Base-by-base conservation (phyloP, 2,329 filamentous ascomycete genomes). In the Pezicula rhizophila region DNA sequence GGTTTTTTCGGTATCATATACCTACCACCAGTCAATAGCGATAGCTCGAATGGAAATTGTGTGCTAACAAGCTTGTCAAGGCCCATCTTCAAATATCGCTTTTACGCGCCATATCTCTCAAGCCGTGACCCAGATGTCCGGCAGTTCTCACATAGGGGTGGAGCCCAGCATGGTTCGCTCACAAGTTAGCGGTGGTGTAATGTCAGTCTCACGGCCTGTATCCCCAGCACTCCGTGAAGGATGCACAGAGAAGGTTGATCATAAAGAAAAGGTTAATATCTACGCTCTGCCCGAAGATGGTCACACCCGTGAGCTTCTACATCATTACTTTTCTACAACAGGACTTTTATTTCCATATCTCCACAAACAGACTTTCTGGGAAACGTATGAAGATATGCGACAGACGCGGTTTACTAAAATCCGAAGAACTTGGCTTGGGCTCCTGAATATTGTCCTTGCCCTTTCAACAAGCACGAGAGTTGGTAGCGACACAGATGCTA, bases 381-480 rank as follows among this genome's bases (percentile, higher is more conserved):
- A 64, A 14, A 65, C 60, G 4, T 70, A 69, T 46, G 51, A 62
- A 12, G 58, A 65, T 41, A 57, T 68, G 34, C 56, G 58, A 20
- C 53, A 47, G 11, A 61, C 56, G 5, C 57, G 62, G 14, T 63
- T 70, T 35, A 64, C 57, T 0, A 65, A 60, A 3, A 67, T 70
- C 0, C 64, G 73, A 0, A 66, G 69, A n/a, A 71, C 74, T 0
- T 78, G 75, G 75, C 65, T 78, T 0, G 73, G 72, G 0, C 54
- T 77, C 2, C 56, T 78, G 0, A 77, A 78, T 44, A 72, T 76
- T 48, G 66, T 78, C 0, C 60, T 78, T 1, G 73, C 75, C 1
- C 70, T 78, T 63, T 69, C 72, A 0, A 68, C 64, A 11, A 70
- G 65, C 15, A 64, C 67, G 1, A 63, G 57, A 8, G 57, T 60